phyloP scores from a whole-genome alignment of 169 alveolate genomes.

The Cryptosporidium felis region DNA sequence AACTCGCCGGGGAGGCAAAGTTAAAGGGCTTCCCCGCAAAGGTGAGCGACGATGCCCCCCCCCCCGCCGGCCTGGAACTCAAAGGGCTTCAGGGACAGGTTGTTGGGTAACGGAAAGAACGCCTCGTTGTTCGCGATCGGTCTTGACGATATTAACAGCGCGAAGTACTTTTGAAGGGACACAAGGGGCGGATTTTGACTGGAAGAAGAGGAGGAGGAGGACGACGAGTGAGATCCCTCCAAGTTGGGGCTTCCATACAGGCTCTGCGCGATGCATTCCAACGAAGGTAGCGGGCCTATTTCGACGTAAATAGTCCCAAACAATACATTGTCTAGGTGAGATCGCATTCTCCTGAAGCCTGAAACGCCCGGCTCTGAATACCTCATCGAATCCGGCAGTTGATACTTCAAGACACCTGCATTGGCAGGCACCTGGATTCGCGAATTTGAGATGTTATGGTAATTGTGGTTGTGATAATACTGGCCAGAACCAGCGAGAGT shows the following conservation, averaged over 20 bases:
- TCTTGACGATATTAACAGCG: constrained; percentile 51
- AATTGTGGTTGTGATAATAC: no score
- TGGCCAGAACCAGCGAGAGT: no score
- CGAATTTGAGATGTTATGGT: no score
- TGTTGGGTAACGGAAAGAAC: constrained; percentile 59
- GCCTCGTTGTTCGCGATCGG: constrained; percentile 70
- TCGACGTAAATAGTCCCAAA: constrained; percentile 55
- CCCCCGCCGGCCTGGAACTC: not conserved
- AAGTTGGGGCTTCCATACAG: not conserved
- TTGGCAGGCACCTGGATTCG: not conserved
- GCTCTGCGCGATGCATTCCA: not conserved
- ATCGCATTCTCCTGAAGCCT: constrained; percentile 17
- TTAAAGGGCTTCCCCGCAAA: not conserved
- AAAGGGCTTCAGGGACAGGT: constrained; percentile 18
- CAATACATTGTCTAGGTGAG: constrained; percentile 54
- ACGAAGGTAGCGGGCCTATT: constrained; percentile 27
- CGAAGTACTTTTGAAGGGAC: constrained; percentile 39
- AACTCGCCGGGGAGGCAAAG: no score
- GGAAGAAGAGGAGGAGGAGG: not conserved
- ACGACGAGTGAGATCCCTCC: not conserved
- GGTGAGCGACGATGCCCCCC: not conserved
- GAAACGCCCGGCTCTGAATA: not conserved
- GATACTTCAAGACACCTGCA: not conserved
- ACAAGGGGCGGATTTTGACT: not conserved
- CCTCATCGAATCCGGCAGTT: not conserved